Evolutionary conservation across 2,329 filamentous ascomycete species (phyloP).

Genomic region (Cladosporium colombiae): DNA sequence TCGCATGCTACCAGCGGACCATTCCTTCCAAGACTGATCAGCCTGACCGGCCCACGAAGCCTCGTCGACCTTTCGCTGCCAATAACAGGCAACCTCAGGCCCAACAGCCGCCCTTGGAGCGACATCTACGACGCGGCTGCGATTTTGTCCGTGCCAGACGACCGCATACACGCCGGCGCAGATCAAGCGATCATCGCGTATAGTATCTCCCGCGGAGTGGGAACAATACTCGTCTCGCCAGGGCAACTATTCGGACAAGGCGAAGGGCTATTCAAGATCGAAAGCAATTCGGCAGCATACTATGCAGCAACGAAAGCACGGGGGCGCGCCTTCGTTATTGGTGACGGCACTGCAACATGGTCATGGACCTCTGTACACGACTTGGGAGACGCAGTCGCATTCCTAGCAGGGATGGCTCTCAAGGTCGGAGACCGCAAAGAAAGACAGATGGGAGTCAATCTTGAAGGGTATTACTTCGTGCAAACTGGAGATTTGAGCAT

Average conservation of each 20-base stretch:
- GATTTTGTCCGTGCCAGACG: neutral
- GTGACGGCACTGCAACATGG: neutral
- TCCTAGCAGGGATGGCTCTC: neutral
- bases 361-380: neutral
- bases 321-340: neutral
- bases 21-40: neutral
- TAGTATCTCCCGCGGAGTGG: neutral
- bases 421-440: neutral
- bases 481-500: neutral
- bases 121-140: neutral
- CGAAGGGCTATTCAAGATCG: neutral
- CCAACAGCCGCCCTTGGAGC: neutral
- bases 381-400: neutral
- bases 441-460: neutral
- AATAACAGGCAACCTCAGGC: neutral
- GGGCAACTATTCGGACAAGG: neutral
- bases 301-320: neutral
- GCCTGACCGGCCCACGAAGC: neutral
- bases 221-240: neutral
- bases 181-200: neutral
- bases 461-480: neutral
- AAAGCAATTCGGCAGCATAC: neutral
- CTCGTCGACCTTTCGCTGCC: neutral
- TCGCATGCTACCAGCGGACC: neutral
- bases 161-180: neutral